A percentile compares a stretch with the other conserved stretches of the same genome.
These are phyloP conservation scores for Centella asiatica DNA, from an alignment of 129 eudicot genomes.

Conservation along the genomic window DNA sequence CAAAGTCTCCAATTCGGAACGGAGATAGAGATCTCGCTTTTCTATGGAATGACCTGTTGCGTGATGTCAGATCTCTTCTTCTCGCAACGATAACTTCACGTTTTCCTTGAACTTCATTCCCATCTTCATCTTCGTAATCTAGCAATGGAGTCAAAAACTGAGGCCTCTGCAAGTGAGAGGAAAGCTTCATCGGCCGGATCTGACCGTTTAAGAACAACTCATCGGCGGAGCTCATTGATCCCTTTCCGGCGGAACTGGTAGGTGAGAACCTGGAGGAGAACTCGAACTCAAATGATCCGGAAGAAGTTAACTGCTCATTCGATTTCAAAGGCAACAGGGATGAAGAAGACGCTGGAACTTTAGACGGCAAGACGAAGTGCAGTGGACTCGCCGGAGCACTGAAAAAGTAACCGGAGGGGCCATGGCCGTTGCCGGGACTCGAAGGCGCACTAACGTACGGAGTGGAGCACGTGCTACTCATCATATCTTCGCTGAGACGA, in stretches of 20 bases:
- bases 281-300: no score
- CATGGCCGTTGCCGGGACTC: conserved; percentile 42
- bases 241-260: background rate
- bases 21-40: conserved; percentile 64
- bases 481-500: conserved; percentile 22
- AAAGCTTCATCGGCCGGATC: conserved; percentile 61
- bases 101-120: background rate
- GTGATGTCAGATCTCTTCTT: conserved; percentile 30
- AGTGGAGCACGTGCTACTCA: conserved; percentile 45
- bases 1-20: conserved; percentile 10
- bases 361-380: conserved; percentile 25
- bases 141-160: conserved; percentile 25
- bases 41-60: conserved; percentile 33
- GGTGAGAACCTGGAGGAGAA: conserved; percentile 26
- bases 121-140: conserved; percentile 21
- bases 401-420: conserved; percentile 35
- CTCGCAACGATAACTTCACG: conserved; percentile 11
- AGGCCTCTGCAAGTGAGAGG: conserved; percentile 40
- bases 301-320: no score
- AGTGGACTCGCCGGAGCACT: conserved; percentile 59
- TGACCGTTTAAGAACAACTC: conserved; percentile 56
- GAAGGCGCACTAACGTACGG: conserved; percentile 55
- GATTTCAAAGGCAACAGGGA: no score
- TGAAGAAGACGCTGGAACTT: conserved; percentile 1
- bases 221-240: conserved; percentile 51